A percentile compares a stretch with the other conserved stretches of the same genome.
Evolutionary conservation across 2,329 filamentous ascomycete genomes (phyloP).

Genomic region (Cercospora sp.): DNA sequence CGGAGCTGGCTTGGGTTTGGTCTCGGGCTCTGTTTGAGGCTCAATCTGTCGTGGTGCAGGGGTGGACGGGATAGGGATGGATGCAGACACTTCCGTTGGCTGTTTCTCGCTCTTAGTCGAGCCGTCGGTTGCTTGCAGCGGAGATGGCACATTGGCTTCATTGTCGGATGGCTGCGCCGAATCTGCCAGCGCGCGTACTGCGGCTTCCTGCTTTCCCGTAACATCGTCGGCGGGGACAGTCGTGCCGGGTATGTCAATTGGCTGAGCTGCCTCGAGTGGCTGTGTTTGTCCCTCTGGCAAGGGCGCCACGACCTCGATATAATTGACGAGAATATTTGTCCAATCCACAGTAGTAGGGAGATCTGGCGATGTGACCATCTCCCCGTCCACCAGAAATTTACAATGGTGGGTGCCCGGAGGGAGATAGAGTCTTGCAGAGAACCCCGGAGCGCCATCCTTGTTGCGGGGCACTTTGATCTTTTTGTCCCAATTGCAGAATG

Average conservation of each 20-base stretch:
- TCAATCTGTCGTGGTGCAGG: constrained; percentile 15
- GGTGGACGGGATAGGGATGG: constrained; percentile 15
- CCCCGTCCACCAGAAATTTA: constrained; percentile 90
- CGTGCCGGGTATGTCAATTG: constrained; percentile 36
- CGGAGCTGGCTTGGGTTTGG: constrained; percentile 20
- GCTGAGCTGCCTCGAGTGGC: constrained; percentile 33
- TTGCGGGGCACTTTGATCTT: constrained; percentile 84
- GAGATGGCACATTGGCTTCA: constrained; percentile 23
- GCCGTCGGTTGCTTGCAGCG: constrained; percentile 26
- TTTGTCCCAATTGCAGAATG: constrained; percentile 95
- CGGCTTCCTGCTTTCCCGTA: constrained; percentile 23
- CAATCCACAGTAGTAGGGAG: constrained; percentile 96
- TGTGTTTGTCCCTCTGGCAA: constrained; percentile 28
- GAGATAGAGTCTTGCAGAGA: constrained; percentile 77
- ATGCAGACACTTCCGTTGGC: constrained; percentile 14
- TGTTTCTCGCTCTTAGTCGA: constrained; percentile 20
- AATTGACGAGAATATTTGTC: constrained; percentile 97
- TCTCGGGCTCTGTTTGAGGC: constrained; percentile 14
- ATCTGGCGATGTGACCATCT: constrained; percentile 84
- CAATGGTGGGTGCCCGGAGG: constrained; percentile 94
- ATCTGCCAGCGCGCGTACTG: constrained; percentile 58
- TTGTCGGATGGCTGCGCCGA: constrained; percentile 29
- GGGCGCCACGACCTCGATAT: constrained; percentile 72
- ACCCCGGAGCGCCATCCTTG: constrained; percentile 54
- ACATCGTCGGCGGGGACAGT: constrained; percentile 31